These are phyloP conservation scores for Calocera cornea DNA, from an alignment of 768 basidiomycete genomes.

Conservation along the genomic window DNA sequence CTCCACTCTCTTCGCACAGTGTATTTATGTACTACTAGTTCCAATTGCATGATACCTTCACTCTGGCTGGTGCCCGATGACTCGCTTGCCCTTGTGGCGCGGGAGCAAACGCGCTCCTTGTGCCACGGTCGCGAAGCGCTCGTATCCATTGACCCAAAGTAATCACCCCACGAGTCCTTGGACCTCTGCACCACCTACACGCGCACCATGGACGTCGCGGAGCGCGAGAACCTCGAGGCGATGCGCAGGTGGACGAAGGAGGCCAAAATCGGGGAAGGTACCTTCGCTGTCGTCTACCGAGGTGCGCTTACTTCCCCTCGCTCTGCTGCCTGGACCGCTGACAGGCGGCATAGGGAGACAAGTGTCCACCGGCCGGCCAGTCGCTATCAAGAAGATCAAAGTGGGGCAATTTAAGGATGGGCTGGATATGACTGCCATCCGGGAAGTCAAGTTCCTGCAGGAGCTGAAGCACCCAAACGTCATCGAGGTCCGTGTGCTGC, in stretches of 20 bases:
- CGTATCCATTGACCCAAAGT: not conserved
- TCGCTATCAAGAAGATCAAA: constrained; percentile 98
- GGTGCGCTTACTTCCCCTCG: constrained; percentile 31
- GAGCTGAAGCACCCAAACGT: constrained; percentile 90
- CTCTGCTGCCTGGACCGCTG: constrained; percentile 7
- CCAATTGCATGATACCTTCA: not conserved
- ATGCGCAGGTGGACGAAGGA: constrained; percentile 22
- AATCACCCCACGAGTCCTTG: too few relatives aligned
- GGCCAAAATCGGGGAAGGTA: constrained; percentile 47
- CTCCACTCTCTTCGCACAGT: not conserved
- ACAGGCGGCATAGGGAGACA: constrained; percentile 44
- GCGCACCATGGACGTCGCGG: not conserved
- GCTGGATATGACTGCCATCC: constrained; percentile 95
- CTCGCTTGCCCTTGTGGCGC: not conserved
- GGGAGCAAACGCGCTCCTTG: not conserved
- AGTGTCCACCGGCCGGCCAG: constrained; percentile 57
- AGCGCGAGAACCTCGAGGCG: constrained; percentile 3
- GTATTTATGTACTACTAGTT: not conserved
- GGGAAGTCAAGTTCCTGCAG: constrained; percentile 93
- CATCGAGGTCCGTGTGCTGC: constrained; percentile 52
- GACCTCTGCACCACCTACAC: too few relatives aligned
- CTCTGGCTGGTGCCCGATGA: not conserved
- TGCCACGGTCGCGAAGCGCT: not conserved
- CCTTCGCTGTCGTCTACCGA: constrained; percentile 91
- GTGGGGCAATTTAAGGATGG: constrained; percentile 96